Conservation (phyloP, 1,284 basidiomycete species). For the Agroathelia rolfsii region DNA sequence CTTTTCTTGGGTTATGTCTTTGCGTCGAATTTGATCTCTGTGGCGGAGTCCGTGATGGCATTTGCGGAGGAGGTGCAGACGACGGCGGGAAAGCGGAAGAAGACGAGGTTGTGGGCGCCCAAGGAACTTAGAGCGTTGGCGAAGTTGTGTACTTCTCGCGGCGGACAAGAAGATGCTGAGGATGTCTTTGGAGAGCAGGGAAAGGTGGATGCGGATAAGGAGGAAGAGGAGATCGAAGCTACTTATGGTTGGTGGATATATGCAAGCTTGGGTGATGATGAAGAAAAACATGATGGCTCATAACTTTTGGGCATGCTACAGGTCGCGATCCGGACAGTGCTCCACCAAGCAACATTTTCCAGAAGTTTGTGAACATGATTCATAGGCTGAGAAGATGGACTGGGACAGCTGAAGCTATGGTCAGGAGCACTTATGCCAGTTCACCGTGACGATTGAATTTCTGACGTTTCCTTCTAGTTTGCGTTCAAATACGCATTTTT, state of each 20-base stretch:
- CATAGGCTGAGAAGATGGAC: constrained; percentile 31
- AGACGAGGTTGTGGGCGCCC: constrained; percentile 41
- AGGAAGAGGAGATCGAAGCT: no score
- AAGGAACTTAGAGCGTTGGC: constrained; percentile 34
- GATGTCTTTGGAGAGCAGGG: no score
- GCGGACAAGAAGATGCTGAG: constrained; percentile 17
- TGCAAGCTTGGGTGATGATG: constrained; percentile 9
- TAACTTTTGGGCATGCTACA: constrained; percentile 14
- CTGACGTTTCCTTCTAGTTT: constrained; percentile 18
- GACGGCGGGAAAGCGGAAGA: constrained; percentile 27
- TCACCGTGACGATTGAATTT: neutral
- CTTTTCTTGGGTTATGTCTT: constrained; percentile 40
- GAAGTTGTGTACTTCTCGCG: constrained; percentile 24
- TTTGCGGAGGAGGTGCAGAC: constrained; percentile 33
- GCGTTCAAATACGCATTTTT: constrained; percentile 27
- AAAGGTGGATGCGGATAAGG: no score
- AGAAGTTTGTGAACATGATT: constrained; percentile 26
- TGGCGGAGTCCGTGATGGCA: constrained; percentile 31
- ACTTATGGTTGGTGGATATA: constrained; percentile 26
- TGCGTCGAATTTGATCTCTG: constrained; percentile 31
- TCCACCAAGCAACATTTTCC: constrained; percentile 32
- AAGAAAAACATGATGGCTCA: no score
- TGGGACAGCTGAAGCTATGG: constrained; percentile 33
- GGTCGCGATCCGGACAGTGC: constrained; percentile 38
- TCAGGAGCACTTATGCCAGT: constrained; percentile 16